Percentiles rank a stretch among this genome's conserved stretches.
Conservation (phyloP, 2,329 filamentous ascomycete genomes). For the Penicillium concentricum region DNA sequence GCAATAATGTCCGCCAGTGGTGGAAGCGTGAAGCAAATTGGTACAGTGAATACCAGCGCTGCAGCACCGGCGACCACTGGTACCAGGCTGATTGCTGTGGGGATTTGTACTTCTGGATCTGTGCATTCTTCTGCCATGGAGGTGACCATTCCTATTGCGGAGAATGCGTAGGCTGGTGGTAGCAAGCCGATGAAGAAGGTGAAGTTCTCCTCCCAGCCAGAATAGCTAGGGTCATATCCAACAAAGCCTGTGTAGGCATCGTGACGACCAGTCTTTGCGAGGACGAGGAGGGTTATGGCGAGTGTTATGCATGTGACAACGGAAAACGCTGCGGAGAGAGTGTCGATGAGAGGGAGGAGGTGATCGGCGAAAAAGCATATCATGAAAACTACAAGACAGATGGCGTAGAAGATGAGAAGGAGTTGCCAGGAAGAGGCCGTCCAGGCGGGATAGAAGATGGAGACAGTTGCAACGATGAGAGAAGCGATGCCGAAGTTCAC, state of each 20-base stretch:
- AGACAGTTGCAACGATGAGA: slow-evolving; percentile 52
- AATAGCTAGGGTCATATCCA: slow-evolving; percentile 31
- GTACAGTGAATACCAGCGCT: slow-evolving; percentile 56
- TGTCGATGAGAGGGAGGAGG: slow-evolving; percentile 64
- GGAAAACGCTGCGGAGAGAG: slow-evolving; percentile 53
- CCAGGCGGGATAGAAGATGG: slow-evolving; percentile 57
- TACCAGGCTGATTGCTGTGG: slow-evolving; percentile 50
- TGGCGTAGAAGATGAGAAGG: slow-evolving; percentile 68
- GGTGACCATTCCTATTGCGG: slow-evolving; percentile 61
- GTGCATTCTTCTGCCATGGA: slow-evolving; percentile 61
- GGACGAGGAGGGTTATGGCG: slow-evolving; percentile 55
- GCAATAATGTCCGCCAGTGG: slow-evolving; percentile 44
- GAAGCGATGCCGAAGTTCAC: slow-evolving; percentile 58
- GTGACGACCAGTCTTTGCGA: slow-evolving; percentile 57
- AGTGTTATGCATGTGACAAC: slow-evolving; percentile 52
- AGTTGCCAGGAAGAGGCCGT: slow-evolving; percentile 61
- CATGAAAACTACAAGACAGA: slow-evolving; percentile 65
- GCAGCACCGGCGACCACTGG: slow-evolving; percentile 52
- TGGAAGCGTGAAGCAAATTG: slow-evolving; percentile 43
- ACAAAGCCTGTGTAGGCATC: slow-evolving; percentile 2
- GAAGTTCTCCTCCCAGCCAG: slow-evolving; percentile 57
- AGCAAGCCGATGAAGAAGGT: slow-evolving; percentile 64
- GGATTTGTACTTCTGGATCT: slow-evolving; percentile 53
- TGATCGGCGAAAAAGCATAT: slow-evolving; percentile 67
- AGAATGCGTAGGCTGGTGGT: slow-evolving; percentile 59